These are phyloP conservation scores for Thuja plicata DNA, from an alignment of 83 land plant genomes.

Conservation along the genomic window DNA sequence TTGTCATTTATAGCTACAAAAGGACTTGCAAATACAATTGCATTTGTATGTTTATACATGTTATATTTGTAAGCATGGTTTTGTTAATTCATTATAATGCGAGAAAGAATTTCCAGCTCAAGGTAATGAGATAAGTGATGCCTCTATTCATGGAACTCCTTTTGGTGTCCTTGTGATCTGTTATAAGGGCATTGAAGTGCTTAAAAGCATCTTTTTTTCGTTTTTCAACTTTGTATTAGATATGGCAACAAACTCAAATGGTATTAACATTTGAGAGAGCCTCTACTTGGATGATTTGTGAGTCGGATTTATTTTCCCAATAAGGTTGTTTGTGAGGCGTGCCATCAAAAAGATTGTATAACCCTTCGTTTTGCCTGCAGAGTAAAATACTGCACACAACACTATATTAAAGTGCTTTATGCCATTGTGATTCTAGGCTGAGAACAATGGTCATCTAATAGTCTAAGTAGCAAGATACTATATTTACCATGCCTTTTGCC, in stretches of 20 bases:
- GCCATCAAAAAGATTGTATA: background rate
- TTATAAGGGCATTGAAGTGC: no score
- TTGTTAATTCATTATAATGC: no score
- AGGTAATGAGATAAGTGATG: background rate
- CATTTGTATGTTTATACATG: background rate
- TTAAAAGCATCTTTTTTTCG: no score
- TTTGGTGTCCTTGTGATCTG: no score
- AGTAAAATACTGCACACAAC: background rate
- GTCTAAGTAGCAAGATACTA: background rate
- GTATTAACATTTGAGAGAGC: background rate
- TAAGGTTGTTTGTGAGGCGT: background rate
- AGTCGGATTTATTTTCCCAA: background rate
- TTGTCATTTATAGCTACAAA: no score
- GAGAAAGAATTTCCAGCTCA: background rate
- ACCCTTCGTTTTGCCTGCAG: background rate
- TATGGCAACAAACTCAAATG: no score
- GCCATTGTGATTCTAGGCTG: background rate
- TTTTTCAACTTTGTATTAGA: no score
- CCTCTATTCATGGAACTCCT: no score
- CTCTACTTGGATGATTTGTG: background rate
- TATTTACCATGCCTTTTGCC: background rate
- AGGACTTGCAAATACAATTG: background rate
- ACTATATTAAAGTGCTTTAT: background rate
- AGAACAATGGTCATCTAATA: background rate
- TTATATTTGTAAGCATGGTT: background rate